A percentile compares a stretch with the other conserved stretches of the same genome.
phyloP scores from a whole-genome alignment of 2,329 filamentous ascomycete genomes.

The Calonectria fujianensis region DNA sequence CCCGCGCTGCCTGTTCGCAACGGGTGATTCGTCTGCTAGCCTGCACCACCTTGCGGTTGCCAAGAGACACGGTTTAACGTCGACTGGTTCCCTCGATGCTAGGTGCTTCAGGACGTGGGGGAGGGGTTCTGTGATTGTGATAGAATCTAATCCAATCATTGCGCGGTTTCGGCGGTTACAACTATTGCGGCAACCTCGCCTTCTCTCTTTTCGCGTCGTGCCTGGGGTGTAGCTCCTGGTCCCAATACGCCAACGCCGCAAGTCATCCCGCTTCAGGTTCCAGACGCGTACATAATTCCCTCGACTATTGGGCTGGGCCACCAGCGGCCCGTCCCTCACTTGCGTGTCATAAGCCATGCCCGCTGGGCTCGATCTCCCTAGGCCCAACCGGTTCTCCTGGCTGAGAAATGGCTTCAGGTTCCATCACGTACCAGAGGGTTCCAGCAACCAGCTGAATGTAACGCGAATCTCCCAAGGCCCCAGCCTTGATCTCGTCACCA shows the following conservation, averaged over 20 bases:
- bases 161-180: slow-evolving; percentile 27
- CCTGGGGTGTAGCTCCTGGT: slow-evolving; percentile 1
- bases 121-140: slow-evolving; percentile 22
- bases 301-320: slow-evolving; percentile 44
- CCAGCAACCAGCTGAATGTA: slow-evolving; percentile 40
- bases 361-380: slow-evolving; percentile 28
- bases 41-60: slow-evolving; percentile 1
- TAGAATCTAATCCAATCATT: slow-evolving; percentile 32
- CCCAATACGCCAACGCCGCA: slow-evolving; percentile 24
- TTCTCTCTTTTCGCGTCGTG: slow-evolving; percentile 31
- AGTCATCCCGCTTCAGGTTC: slow-evolving; percentile 23
- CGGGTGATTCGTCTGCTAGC: slow-evolving; percentile 41
- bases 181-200: slow-evolving; percentile 35
- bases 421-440: slow-evolving; percentile 21
- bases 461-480: slow-evolving; percentile 36
- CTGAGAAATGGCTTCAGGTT: slow-evolving; percentile 16
- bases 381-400: neutral
- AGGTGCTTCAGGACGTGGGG: slow-evolving; percentile 21
- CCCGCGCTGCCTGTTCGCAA: slow-evolving; percentile 38
- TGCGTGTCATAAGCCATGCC: slow-evolving; percentile 36
- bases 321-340: slow-evolving; percentile 55
- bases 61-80: slow-evolving; percentile 29
- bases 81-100: slow-evolving; percentile 16
- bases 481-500: slow-evolving; percentile 35
- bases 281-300: slow-evolving; percentile 25